Percentiles rank a stretch among this genome's conserved stretches.
These are phyloP conservation scores for Ophiorrhiza pumila DNA, from an alignment of 257 asterid species.

Conservation along the genomic window DNA sequence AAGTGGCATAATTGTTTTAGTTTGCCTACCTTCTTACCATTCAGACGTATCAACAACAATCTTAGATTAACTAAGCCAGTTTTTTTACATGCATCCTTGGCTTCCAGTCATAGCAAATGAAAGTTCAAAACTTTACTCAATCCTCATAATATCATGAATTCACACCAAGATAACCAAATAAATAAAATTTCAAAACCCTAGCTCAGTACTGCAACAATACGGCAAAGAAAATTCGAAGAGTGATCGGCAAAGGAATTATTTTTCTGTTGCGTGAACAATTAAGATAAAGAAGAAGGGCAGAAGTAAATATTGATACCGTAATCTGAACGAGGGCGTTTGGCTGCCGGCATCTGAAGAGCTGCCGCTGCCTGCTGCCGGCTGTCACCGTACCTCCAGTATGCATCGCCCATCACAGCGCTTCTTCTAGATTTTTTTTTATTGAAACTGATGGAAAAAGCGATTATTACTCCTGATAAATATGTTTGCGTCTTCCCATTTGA, in stretches of 20 bases:
- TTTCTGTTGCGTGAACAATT: neutral
- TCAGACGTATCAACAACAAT: neutral
- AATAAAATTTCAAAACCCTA: slow-evolving; percentile 5
- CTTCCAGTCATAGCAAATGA: neutral
- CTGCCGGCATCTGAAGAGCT: slow-evolving; percentile 37
- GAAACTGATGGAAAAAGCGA: neutral
- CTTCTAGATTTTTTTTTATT: neutral
- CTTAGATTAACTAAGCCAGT: too few species aligned
- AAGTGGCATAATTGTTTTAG: neutral
- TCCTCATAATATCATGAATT: neutral
- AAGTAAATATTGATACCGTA: slow-evolving; percentile 34
- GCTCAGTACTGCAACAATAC: neutral
- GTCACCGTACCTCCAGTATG: slow-evolving; percentile 70
- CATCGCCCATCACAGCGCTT: slow-evolving; percentile 49
- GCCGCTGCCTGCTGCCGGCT: slow-evolving; percentile 48
- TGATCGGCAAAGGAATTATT: neutral
- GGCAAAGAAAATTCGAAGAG: neutral
- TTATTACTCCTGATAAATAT: too few species aligned
- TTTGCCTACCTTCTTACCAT: neutral
- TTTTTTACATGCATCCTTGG: too few species aligned
- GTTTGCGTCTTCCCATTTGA: neutral
- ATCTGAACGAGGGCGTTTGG: slow-evolving; percentile 77
- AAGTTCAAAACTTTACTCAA: neutral
- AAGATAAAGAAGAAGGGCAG: neutral
- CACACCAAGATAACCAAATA: neutral